These are phyloP conservation scores for Ophiostoma populinum DNA, from an alignment of 2,329 filamentous ascomycete species.

Conservation along the genomic window DNA sequence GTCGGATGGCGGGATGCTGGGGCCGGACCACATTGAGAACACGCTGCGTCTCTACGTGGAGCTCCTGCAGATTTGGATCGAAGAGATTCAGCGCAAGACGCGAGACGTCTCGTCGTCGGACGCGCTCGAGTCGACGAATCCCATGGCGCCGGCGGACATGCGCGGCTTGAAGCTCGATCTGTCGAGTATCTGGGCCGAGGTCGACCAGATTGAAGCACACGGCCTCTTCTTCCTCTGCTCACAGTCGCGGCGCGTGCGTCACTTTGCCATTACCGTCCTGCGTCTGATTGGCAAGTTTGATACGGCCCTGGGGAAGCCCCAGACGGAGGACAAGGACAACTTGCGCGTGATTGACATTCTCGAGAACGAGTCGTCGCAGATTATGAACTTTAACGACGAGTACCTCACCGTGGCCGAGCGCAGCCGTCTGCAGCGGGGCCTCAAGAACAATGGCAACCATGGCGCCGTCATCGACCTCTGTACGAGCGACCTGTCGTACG, in stretches of 20 bases:
- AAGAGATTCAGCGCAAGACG: slow-evolving; percentile 79
- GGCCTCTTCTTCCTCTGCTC: slow-evolving; percentile 95
- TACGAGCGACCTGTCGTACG: slow-evolving; percentile 87
- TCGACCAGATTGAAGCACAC: slow-evolving; percentile 93
- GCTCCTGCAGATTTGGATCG: slow-evolving; percentile 89
- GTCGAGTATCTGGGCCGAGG: slow-evolving; percentile 77
- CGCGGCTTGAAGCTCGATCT: slow-evolving; percentile 66
- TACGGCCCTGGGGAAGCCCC: slow-evolving; percentile 58
- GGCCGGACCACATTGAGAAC: slow-evolving; percentile 83
- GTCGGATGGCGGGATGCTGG: slow-evolving; percentile 93
- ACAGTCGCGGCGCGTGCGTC: slow-evolving; percentile 73
- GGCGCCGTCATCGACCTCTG: slow-evolving; percentile 86
- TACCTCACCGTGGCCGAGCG: slow-evolving; percentile 81
- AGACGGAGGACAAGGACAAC: slow-evolving; percentile 34
- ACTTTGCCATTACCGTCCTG: slow-evolving; percentile 82
- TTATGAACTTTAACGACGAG: slow-evolving; percentile 87
- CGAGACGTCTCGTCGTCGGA: slow-evolving; percentile 49
- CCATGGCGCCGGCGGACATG: slow-evolving; percentile 34
- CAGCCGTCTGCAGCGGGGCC: slow-evolving; percentile 77
- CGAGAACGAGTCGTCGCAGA: slow-evolving; percentile 71
- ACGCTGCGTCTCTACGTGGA: slow-evolving; percentile 88
- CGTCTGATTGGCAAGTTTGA: slow-evolving; percentile 91
- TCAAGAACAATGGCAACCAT: slow-evolving; percentile 67
- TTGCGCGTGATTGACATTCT: slow-evolving; percentile 75
- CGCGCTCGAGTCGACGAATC: slow-evolving; percentile 36